Percentiles rank a stretch among this genome's conserved stretches.
These are phyloP conservation scores for Citrus inodora DNA, from an alignment of 345 rosid species.

Conservation along the genomic window DNA sequence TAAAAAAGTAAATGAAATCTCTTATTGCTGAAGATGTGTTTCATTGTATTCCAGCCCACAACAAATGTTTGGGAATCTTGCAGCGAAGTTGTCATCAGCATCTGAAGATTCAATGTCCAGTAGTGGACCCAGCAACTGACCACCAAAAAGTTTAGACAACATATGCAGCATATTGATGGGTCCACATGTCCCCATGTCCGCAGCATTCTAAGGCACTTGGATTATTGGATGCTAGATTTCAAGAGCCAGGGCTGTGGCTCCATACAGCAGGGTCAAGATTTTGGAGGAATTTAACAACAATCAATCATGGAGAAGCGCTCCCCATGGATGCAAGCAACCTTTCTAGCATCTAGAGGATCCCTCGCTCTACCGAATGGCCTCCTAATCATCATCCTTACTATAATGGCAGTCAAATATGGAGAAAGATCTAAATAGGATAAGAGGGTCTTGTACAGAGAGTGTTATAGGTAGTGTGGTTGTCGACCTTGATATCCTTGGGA, in stretches of 20 bases:
- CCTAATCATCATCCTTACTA: no score
- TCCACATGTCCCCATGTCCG: neutral
- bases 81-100: neutral
- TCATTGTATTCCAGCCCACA: neutral
- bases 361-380: neutral
- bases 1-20: neutral
- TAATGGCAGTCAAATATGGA: neutral
- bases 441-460: neutral
- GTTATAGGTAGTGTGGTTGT: neutral
- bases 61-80: neutral
- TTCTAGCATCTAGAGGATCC: neutral
- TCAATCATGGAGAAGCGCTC: neutral
- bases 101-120: neutral
- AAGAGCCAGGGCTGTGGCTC: neutral
- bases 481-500: neutral
- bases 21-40: neutral
- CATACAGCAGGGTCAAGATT: neutral
- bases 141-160: neutral
- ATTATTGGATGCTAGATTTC: neutral
- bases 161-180: neutral
- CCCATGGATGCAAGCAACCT: neutral
- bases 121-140: neutral
- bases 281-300: no score
- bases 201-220: neutral
- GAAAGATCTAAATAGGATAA: neutral